Base-by-base conservation (phyloP, 805 yeast genomes). In the Candida sanyiensis region DNA sequence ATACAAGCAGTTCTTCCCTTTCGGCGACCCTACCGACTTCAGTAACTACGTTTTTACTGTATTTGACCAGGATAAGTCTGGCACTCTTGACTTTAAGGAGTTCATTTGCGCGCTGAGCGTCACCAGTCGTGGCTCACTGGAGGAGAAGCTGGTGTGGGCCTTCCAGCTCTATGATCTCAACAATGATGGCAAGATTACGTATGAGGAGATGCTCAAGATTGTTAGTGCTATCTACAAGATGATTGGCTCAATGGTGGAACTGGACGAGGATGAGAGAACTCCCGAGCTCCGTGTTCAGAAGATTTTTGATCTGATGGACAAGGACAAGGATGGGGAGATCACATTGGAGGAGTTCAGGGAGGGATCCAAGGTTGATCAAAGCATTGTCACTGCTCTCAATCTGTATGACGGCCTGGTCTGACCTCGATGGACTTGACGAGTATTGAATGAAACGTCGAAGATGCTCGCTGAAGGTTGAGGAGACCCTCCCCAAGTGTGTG, bases 1-100 rank as follows among this genome's bases (percentile, higher is more conserved):
- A 15, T 94, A 89, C 66, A 86, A 86, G 58, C 97, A 93, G 56
- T 93, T 90, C 61, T 93, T 93, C 69, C 99, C 99, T 15, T 93
- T 93, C 67, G 99, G 99, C 0, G 96, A 90, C 54, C 96, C 98
- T 1, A 75, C 83, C 4, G 90, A 87, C 42, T 93, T 87, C 63
- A 86, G 96, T 40, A 84, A 78, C 42, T 83, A 81, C 50, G 81
- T 94, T 12, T 93, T 93, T 63, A 77, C 80, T 38, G 95, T 87
- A 3, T 89, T 93, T 61, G 97, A 93, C 59, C 72, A 75, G 29
- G 93, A 87, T 56, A 70, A 75, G 51, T 74, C 76, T 43, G 96
- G 94, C 17, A 72, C 76, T 30, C 83, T 93, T 29, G 96, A 87
- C 56, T 93, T 93, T 65, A 84, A 83, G 61, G 96, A 88, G 61